Evolutionary conservation across 148 eudicot species (phyloP).

Genomic region (Amaranthus palmeri): DNA sequence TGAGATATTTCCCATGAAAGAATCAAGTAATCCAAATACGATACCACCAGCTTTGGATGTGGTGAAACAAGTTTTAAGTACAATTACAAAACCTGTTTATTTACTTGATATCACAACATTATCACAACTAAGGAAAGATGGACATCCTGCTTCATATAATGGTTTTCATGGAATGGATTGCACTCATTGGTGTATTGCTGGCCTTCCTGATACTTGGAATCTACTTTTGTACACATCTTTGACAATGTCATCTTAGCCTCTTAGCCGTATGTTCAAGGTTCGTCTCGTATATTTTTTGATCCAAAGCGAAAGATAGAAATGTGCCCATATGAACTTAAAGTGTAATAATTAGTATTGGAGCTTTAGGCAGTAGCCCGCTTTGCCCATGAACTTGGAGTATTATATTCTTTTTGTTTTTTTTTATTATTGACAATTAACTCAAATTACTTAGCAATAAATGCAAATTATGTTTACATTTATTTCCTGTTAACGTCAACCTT

Average conservation of each 20-base stretch:
- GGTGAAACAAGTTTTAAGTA: conserved; percentile 37
- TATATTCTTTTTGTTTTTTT: too few relatives aligned
- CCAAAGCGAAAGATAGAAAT: too few relatives aligned
- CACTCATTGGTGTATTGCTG: conserved; percentile 69
- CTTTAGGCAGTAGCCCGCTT: too few relatives aligned
- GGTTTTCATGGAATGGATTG: conserved; percentile 40
- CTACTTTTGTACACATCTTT: conserved; percentile 34
- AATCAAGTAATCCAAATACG: conserved; percentile 26
- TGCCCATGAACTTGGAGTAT: too few relatives aligned
- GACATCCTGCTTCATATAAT: conserved; percentile 45
- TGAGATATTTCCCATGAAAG: conserved; percentile 38
- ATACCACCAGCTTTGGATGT: conserved; percentile 32
- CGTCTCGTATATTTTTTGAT: too few relatives aligned
- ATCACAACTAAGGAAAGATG: conserved; percentile 56
- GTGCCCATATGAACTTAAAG: too few relatives aligned
- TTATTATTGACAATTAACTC: too few relatives aligned
- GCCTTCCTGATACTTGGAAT: conserved; percentile 71
- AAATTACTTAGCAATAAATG: too few relatives aligned
- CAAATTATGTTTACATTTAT: too few relatives aligned
- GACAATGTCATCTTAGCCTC: background rate
- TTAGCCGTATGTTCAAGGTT: too few relatives aligned
- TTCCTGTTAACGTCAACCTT: too few relatives aligned
- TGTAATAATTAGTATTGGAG: too few relatives aligned
- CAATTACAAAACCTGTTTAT: conserved; percentile 33
- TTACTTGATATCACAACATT: conserved; percentile 46